Evolutionary conservation across 2,329 filamentous ascomycete species (phyloP), one percentile per base, ranked within the genome.

Genomic region (Penicillium sp.): DNA sequence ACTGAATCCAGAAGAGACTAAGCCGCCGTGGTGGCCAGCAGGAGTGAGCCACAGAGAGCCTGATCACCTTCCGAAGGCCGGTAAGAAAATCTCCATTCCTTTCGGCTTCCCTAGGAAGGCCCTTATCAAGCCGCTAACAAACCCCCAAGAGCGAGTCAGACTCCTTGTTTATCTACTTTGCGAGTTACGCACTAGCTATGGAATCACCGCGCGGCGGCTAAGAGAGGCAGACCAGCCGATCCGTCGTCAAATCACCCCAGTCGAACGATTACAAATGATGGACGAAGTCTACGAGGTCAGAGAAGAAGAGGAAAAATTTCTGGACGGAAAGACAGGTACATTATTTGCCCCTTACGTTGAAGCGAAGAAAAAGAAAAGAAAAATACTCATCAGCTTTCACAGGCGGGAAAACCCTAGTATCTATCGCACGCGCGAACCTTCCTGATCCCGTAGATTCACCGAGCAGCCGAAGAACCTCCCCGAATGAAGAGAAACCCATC

Each of bases 211-310:
- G 6, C 67, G 68, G 6, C 73, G 71, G 51, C 69, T 77, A 14
- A 70, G 68, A 54, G 73, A 73, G 49, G 73, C 73, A 20, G 73
- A 73, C 11, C 69, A 73, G 55, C 72, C 75, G 48, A 72, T 75
- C 25, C 67, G 68, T 22, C 70, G 72, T 27, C 69, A 73, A 51
- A 73, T 75, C 22, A 62, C 64, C 51, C 73, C 73, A 5, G 55
- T 58, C 11, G 71, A 73, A 45, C 67, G 73, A 12, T 55, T 72
- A 33, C 62, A 68, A 12, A 68, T 77, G 23, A 54, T 77, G 29
- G 73, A 76, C 40, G 75, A 77, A 59, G 69, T 76, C 20, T 76
- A 74, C 57, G 66, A 67, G 22, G 72, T 76, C 18, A 67, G 74
- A 40, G 67, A 69, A 40, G 67, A 69, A 59, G 73, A 77, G 57